Conservation (phyloP, 164 flowering plant genomes). For the Vitis riparia region DNA sequence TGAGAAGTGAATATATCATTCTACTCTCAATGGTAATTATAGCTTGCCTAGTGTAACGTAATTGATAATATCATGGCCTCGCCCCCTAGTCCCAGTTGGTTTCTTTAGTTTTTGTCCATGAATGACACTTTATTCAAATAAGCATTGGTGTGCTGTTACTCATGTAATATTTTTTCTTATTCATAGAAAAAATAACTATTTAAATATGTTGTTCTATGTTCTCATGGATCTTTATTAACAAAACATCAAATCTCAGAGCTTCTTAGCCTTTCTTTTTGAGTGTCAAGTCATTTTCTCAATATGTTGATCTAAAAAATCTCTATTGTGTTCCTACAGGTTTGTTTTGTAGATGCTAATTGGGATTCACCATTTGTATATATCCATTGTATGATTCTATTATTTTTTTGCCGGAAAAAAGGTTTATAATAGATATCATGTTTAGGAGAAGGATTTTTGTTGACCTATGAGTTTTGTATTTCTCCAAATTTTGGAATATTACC, state of each 20-base stretch:
- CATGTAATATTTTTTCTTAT: too few species aligned
- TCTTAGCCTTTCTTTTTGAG: neutral
- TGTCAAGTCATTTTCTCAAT: neutral
- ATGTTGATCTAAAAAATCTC: conserved; percentile 54
- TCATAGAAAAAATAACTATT: neutral
- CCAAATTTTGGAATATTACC: neutral
- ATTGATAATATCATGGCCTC: conserved; percentile 62
- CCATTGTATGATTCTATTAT: conserved; percentile 29
- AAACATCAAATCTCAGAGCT: conserved; percentile 1
- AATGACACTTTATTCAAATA: neutral
- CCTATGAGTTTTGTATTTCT: conserved; percentile 4
- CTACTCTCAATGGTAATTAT: conserved; percentile 87
- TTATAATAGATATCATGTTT: conserved; percentile 11
- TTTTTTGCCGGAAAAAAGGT: neutral
- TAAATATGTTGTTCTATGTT: neutral
- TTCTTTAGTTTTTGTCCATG: conserved; percentile 30
- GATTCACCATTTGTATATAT: conserved; percentile 44
- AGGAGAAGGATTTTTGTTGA: conserved; percentile 8
- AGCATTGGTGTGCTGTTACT: too few species aligned
- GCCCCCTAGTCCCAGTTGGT: conserved; percentile 36
- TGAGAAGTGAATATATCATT: conserved; percentile 89
- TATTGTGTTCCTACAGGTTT: conserved; percentile 88
- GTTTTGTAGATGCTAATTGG: conserved; percentile 57
- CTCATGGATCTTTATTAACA: conserved; percentile 6
- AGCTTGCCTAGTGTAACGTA: conserved; percentile 75